Percentiles rank a stretch among this genome's conserved stretches.
phyloP scores from a whole-genome alignment of 805 yeast genomes.

The Metschnikowia reukaufii region DNA sequence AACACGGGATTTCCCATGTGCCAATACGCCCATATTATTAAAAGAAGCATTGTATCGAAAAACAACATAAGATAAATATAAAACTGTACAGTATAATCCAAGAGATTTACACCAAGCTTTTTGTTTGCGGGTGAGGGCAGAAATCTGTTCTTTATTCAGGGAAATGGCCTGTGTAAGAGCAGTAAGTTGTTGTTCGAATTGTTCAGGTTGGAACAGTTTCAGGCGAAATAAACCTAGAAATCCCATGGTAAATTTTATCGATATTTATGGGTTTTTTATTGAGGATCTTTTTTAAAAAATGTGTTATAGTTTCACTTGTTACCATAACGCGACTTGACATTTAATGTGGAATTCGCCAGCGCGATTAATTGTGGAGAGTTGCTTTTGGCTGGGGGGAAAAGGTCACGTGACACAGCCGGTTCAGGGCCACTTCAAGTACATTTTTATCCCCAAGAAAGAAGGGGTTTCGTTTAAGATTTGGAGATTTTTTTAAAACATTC shows the following conservation, averaged over 20 bases:
- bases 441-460: no score
- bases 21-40: conserved; percentile 13
- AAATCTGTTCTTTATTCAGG: conserved; percentile 24
- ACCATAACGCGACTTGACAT: no score
- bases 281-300: not conserved
- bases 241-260: conserved; percentile 20
- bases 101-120: conserved; percentile 20
- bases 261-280: not conserved
- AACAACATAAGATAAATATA: conserved; percentile 26
- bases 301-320: no score
- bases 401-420: no score
- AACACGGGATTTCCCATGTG: conserved; percentile 20
- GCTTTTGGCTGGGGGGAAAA: no score
- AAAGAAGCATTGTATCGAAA: conserved; percentile 22
- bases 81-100: conserved; percentile 18
- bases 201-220: conserved; percentile 40
- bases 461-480: no score
- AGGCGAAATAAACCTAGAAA: conserved; percentile 18
- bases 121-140: conserved; percentile 18
- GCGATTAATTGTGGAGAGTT: no score
- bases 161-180: conserved; percentile 36
- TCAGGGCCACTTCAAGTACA: no score
- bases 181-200: conserved; percentile 45
- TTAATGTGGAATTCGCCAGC: no score
- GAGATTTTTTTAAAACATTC: no score